Base-by-base conservation (phyloP, 1,284 basidiomycete species). In the Wolfiporia cocos region DNA sequence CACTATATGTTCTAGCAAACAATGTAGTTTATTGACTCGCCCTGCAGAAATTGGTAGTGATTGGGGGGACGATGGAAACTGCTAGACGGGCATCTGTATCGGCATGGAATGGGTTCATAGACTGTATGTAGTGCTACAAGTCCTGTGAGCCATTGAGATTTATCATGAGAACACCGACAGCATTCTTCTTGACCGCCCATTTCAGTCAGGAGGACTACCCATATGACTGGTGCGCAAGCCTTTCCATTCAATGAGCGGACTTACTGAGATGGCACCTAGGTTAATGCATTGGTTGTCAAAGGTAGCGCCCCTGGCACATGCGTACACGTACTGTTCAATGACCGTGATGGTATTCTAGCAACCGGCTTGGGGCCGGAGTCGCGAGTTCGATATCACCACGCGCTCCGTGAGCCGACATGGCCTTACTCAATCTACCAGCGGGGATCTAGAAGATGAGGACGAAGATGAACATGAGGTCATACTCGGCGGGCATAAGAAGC, bases 341-440 rank as follows among this genome's bases (percentile, higher is more conserved):
- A 37, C 24, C 26, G 23, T 17, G 38, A 33, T 40, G 22, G 30
- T 34, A 26, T 42, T 36, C 37, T 43, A 49, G 85, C 86, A 88
- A 85, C 86, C 86, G 18, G 81, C 85, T 17, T 88, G 85, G 85
- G 84, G 85, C 5, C 76, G 81, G 37, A 86, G 84, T 61, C 71
- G 87, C 32, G 86, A 90, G 61, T 90, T 90, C 57, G 86, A 90
- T 62, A 89, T 90, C 50, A 88, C 85, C 7, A 90, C 87, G 15
- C 81, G 86, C 39, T 74, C 81, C 11, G 67, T 74, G 14, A 71
- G 71, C 41, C 75, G 81, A 34, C 73, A 71, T 49, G 75, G 76
- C 37, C 64, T 87, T 48, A 78, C 69, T 40, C 74, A 80, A 53
- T 69, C 74, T 33, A 86, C 82, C 0, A 70, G 80, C 3, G 86